Base-by-base conservation (phyloP, 495 filamentous ascomycete genomes). In the Mycothermus thermophilus region DNA sequence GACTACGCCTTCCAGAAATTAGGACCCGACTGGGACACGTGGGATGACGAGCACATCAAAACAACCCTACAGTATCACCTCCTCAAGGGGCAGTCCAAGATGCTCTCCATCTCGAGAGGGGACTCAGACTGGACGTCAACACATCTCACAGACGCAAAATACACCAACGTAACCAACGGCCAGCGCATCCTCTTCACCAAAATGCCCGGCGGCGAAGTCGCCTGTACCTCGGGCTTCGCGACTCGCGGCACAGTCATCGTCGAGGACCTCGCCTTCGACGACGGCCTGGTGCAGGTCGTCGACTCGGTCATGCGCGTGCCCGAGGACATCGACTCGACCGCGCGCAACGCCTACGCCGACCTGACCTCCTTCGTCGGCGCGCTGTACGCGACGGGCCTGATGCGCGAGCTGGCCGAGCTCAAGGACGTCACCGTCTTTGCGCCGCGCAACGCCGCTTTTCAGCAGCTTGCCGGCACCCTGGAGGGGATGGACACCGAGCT, bases 391-490 rank as follows among this genome's bases (percentile, higher is more conserved):
- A 44, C 53, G 15, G 52, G 38, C 31, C 41, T 63, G 30, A 40
- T 52, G 13, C 37, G 41, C 13, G 48, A 49, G 27, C 12, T 57
- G 30, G 29, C 27, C 34, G 3, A 31, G n/a, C 24, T 14, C 1
- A 37, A 24, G 18, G 38, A 59, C 24, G 34, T 58, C n/a, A 63
- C 56, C 39, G 55, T 63, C 36, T 60, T 58, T 12, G 55, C 53
- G 0, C 57, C 59, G n/a, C 44, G 39, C 27, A 63, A 57, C 38
- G 45, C 50, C 3, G 59, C 57, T 1, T 79, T 83, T 53, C 58
- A 74, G 43, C 44, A 48, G 11, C 66, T 78, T 21, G 69, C 62
- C 14, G 37, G 42, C 27, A 48, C 27, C 38, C 43, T 24, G 32
- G 27, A 30, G 5, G n/a, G 10, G 12, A 33, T 45, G 32, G 14